Conservation (phyloP, 768 basidiomycete genomes). For the Harrya chromipes region DNA sequence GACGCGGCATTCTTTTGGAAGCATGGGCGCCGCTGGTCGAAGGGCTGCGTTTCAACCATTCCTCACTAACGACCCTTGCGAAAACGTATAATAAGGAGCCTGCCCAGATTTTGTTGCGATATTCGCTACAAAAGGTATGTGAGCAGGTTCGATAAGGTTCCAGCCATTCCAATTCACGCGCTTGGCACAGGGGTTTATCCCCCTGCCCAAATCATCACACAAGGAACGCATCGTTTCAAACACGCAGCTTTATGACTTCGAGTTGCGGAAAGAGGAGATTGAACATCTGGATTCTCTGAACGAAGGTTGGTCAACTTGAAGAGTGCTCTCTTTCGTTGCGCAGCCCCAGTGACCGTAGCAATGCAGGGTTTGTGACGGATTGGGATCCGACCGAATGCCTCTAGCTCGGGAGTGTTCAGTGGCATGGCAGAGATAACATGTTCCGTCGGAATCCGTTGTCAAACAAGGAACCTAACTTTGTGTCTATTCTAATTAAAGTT, state of each 20-base stretch:
- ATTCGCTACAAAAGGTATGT: conserved; percentile 66
- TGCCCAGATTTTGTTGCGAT: conserved; percentile 54
- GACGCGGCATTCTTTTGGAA: conserved; percentile 59
- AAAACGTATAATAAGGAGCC: conserved; percentile 53
- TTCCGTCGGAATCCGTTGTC: neutral
- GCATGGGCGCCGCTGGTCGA: conserved; percentile 37
- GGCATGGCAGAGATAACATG: neutral
- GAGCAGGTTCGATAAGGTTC: neutral
- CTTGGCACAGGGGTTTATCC: conserved; percentile 39
- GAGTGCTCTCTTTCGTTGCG: neutral
- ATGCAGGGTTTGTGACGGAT: conserved; percentile 3
- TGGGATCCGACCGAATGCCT: conserved; percentile 10
- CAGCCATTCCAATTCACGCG: neutral
- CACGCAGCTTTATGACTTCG: conserved; percentile 61
- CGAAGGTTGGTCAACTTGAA: conserved; percentile 44
- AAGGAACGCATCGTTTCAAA: conserved; percentile 55
- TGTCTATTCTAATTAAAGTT: neutral
- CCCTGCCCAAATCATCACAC: conserved; percentile 62
- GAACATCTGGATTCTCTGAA: conserved; percentile 48
- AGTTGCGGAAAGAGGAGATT: conserved; percentile 50
- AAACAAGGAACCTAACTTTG: conserved; percentile 20
- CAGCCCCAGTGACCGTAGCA: conserved; percentile 1
- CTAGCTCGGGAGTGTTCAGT: neutral
- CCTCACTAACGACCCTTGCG: conserved; percentile 44
- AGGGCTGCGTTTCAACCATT: conserved; percentile 61